A percentile compares a stretch with the other conserved stretches of the same genome.
phyloP scores from a whole-genome alignment of 768 basidiomycete species.

The Trichaptum fuscoviolaceum region DNA sequence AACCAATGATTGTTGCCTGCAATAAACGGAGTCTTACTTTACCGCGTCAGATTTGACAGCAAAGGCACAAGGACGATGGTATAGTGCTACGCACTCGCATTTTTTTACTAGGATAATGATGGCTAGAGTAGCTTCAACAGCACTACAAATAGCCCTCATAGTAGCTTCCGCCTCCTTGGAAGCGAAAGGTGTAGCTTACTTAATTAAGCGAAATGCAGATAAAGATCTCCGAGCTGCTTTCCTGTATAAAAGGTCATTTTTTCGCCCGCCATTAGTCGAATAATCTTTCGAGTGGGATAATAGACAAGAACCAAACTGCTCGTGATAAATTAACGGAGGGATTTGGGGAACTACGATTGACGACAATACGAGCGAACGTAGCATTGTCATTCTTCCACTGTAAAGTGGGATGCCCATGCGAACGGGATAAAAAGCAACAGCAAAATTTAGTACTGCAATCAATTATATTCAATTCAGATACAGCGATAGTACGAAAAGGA shows the following conservation, averaged over 20 bases:
- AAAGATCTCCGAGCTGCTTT: conserved; percentile 59
- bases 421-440: conserved; percentile 54
- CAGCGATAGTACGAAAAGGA: not conserved
- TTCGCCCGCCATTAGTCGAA: conserved; percentile 64
- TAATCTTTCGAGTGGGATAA: conserved; percentile 59
- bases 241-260: conserved; percentile 52
- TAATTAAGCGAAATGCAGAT: conserved; percentile 59
- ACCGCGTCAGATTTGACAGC: conserved; percentile 1
- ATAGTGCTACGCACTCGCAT: conserved; percentile 53
- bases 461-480: not conserved
- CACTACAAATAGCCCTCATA: conserved; percentile 28
- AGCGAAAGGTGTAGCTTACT: conserved; percentile 37
- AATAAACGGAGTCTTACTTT: conserved; percentile 48
- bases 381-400: conserved; percentile 27
- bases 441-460: conserved; percentile 48
- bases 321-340: not conserved
- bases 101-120: conserved; percentile 56
- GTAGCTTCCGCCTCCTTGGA: not conserved
- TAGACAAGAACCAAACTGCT: conserved; percentile 58
- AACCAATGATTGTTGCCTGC: conserved; percentile 66
- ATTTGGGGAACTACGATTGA: not conserved
- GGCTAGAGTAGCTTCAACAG: conserved; percentile 67
- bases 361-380: conserved; percentile 43
- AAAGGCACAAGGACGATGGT: not conserved
- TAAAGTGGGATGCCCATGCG: conserved; percentile 58